Evolutionary conservation across 768 basidiomycete genomes (phyloP).

Genomic region (Hysterangium stoloniferum): DNA sequence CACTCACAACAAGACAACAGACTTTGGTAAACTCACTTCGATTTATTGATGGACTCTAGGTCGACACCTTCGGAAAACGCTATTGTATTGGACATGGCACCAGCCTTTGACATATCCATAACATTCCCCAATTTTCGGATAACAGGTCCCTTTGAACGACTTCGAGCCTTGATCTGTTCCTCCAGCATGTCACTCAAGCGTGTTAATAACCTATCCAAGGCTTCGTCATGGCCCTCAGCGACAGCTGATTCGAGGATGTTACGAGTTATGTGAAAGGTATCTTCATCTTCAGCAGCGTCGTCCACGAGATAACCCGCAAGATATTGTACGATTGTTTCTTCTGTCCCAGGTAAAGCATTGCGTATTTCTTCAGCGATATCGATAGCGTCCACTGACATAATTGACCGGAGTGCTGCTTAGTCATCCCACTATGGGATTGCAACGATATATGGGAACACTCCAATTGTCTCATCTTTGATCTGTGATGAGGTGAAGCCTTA

Average conservation of each 20-base stretch:
- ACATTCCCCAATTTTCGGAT: conserved; percentile 70
- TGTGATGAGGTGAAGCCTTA: no score
- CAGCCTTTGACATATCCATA: conserved; percentile 79
- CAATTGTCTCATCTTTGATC: no score
- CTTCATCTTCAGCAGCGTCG: conserved; percentile 83
- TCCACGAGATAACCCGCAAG: conserved; percentile 83
- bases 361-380: conserved; percentile 80
- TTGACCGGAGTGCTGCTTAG: no score
- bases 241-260: conserved; percentile 67
- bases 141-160: conserved; percentile 47
- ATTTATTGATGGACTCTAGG: conserved; percentile 88
- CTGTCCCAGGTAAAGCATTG: conserved; percentile 59
- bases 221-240: conserved; percentile 42
- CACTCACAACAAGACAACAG: not conserved
- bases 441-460: no score
- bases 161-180: conserved; percentile 52
- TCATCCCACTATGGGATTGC: no score
- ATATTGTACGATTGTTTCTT: conserved; percentile 82
- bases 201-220: conserved; percentile 59
- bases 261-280: conserved; percentile 69
- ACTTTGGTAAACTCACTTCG: conserved; percentile 52
- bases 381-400: conserved; percentile 27
- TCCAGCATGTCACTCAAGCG: conserved; percentile 56
- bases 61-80: conserved; percentile 78
- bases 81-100: conserved; percentile 71